Evolutionary conservation across 1,284 basidiomycete species (phyloP).

Genomic region (Sporisorium reilianum): DNA sequence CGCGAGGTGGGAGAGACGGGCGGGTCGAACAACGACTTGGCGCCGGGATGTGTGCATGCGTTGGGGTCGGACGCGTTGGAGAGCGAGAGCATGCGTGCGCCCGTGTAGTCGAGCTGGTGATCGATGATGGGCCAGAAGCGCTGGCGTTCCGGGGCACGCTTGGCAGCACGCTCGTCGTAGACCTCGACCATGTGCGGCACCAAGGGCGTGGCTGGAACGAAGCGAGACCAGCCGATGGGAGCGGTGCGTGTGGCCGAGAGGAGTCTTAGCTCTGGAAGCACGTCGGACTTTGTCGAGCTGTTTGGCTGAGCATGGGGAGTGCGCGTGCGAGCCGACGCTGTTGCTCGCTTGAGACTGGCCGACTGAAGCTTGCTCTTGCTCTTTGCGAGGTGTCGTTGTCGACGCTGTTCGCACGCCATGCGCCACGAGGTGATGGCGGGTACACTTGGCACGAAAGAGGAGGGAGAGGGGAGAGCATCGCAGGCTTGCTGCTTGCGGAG

Average conservation of each 20-base stretch:
- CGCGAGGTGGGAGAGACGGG: conserved; percentile 21
- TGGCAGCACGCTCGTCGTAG: conserved; percentile 25
- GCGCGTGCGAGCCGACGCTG: background rate
- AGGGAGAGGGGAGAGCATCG: background rate
- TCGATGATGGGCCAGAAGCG: conserved; percentile 51
- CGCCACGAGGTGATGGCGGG: conserved; percentile 25
- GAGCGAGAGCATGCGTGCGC: conserved; percentile 42
- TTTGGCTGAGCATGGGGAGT: background rate
- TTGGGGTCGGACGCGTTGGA: conserved; percentile 5
- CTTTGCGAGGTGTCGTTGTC: conserved; percentile 1
- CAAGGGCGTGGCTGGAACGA: conserved; percentile 1
- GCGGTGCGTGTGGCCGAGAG: conserved; percentile 48
- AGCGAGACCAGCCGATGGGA: conserved; percentile 34
- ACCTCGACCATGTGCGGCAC: conserved; percentile 9
- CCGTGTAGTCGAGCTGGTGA: conserved; percentile 45
- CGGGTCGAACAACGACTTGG: background rate
- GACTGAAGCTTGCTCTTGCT: background rate
- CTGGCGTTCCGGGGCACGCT: conserved; percentile 32
- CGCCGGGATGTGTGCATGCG: background rate
- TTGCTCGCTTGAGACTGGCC: background rate
- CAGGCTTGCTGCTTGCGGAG: conserved; percentile 12
- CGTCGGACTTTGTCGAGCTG: background rate
- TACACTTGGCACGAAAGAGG: background rate
- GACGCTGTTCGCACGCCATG: conserved; percentile 15
- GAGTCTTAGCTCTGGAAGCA: conserved; percentile 45